Evolutionary conservation across 306 rosid species (phyloP), one percentile per base, ranked within the genome.

Genomic region (Alnus rubra): DNA sequence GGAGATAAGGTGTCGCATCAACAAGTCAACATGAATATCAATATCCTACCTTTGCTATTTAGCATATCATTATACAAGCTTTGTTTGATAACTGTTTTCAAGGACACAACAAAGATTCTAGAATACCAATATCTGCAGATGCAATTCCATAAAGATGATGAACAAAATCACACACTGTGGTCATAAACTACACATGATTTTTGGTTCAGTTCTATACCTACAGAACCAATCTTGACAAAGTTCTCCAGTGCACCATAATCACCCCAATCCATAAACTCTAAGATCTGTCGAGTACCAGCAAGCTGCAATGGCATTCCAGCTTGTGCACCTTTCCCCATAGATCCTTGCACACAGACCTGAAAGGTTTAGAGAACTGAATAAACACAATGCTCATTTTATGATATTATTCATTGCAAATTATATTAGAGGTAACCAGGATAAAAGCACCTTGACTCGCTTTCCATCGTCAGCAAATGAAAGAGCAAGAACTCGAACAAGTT

Each of bases 211-310:
- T 60, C 58, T 71, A 79, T 90, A 94, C 98, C 98, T 86, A 94
- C 88, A 28, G 97, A 88, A 78, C 98, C 97, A 76, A 94, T 89
- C 23, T 91, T 88, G 88, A 94, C 84, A 86, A 94, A 94, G 15
- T 91, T 94, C 67, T 91, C 97, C 80, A 87, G 82, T 35, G 95
- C 98, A 79, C 88, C 98, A 80, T 94, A 88, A 59, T 92, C 97
- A 77, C 97, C 98, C 98, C 98, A 94, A 86, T 92, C 97, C 98
- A 94, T 94, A 90, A 82, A 92, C 87, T 94, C 98, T 77, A 94
- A 80, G 83, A 94, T 94, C 84, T 85, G 83, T 74, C 96, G 86
- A 80, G 85, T 89, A 72, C 98, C 98, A 77, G 98, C 97, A 71
- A 94, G 98, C 88, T 94, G 98, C 82, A 94, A 82, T 31, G 98